Base-by-base conservation (phyloP, 257 asterid species). In the Scutellaria baicalensis region DNA sequence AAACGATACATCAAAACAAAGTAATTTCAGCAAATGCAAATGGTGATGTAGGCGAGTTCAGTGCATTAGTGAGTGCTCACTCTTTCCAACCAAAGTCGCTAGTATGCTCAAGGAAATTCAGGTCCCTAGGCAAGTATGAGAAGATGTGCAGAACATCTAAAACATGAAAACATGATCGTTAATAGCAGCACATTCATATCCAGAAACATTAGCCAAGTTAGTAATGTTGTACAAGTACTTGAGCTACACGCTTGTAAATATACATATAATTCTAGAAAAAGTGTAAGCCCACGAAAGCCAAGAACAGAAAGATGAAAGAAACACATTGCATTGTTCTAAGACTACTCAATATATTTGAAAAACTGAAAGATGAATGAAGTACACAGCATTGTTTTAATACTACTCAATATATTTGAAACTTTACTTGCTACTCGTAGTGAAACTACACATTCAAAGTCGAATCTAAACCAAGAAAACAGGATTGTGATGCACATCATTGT, bases 51-150 rank as follows among this genome's bases (percentile, higher is more conserved):
- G 63, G 69, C 51, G 38, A 74, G 65, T 45, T 36, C 44, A 66
- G 76, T 61, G 59, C n/a, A 55, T 20, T 61, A 68, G 56, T 36
- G 58, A 38, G 38, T 55, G 72, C 97, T 86, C 84, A 91, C 99
- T 94, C 99, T 89, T 89, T 94, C 93, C 95, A 94, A 80, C 99
- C 99, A 75, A 94, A 75, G 68, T 84, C 85, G 72, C 97, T 91
- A 27, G 97, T 84, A 69, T 94, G 99, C 91, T 94, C 96, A 42
- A 94, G 76, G 83, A 91, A 94, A 84, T 94, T 94, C 80, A 94
- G 84, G 71, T 91, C 99, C 87, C 97, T 85, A 23, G 97, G 99
- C 87, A 94, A 82, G 94, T 82, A 91, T 44, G 97, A 89, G 88
- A 91, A 94, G 68, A 94, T 85, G 87, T 94, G 97, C 79, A 94